These are phyloP conservation scores for Podospora appendiculata DNA, from an alignment of 495 filamentous ascomycete genomes.

Conservation along the genomic window DNA sequence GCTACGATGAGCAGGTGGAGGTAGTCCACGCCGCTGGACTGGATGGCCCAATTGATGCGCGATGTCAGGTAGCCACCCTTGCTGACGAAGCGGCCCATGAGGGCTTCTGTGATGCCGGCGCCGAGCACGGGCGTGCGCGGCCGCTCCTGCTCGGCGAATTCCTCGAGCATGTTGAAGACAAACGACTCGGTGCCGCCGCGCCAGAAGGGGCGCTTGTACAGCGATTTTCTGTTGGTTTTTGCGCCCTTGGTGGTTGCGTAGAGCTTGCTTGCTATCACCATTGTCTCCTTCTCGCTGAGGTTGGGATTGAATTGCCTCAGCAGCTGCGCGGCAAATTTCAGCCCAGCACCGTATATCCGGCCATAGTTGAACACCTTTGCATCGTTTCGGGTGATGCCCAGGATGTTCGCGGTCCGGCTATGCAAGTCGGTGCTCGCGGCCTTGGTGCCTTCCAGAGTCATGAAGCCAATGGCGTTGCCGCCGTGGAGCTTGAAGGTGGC, in stretches of 20 bases:
- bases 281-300: slow-evolving; percentile 68
- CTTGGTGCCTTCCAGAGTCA: slow-evolving; percentile 96
- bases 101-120: slow-evolving; percentile 91
- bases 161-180: slow-evolving; percentile 96
- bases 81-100: slow-evolving; percentile 79
- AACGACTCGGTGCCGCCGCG: slow-evolving; percentile 93
- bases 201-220: slow-evolving; percentile 80
- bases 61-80: slow-evolving; percentile 92
- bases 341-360: slow-evolving; percentile 91
- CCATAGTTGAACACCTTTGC: slow-evolving; percentile 99
- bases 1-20: slow-evolving; percentile 86
- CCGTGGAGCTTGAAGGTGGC: slow-evolving; percentile 90
- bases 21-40: slow-evolving; percentile 95
- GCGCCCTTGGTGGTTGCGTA: slow-evolving; percentile 86
- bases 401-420: slow-evolving; percentile 82
- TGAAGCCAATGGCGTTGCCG: slow-evolving; percentile 95
- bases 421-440: slow-evolving; percentile 90
- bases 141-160: slow-evolving; percentile 89
- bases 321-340: slow-evolving; percentile 86
- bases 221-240: slow-evolving; percentile 57
- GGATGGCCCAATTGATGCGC: slow-evolving; percentile 98
- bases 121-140: slow-evolving; percentile 91
- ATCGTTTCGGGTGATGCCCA: slow-evolving; percentile 89
- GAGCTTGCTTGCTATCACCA: slow-evolving; percentile 65
- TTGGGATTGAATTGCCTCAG: slow-evolving; percentile 87